Evolutionary conservation across 176 grass and related monocot genomes (phyloP), one percentile per base, ranked within the genome.

Genomic region (Typha latifolia): DNA sequence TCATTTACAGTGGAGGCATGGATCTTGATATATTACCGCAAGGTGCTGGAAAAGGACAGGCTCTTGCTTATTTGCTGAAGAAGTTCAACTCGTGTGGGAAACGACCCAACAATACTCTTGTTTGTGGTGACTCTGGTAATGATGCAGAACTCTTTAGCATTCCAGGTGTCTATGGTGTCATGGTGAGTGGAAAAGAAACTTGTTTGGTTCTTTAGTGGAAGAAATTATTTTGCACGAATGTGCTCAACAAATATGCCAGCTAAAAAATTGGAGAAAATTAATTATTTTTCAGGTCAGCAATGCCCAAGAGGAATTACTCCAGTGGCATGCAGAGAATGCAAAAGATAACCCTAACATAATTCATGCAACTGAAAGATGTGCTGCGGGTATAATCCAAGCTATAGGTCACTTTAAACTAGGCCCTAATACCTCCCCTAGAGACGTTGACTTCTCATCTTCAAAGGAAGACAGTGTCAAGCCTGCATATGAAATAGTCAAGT

Each of bases 41-140:
- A 78, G 85, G 75, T 61, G 93, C 93, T 12, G 88, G 93, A 49
- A 97, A 97, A 80, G 93, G 93, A 26, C 83, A 92, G 62, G 93
- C 93, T 61, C 88, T 97, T 74, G 47, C 80, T 29, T 97, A 97
- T 73, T 75, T 92, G 78, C 77, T 97, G 12, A 78, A 80, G 63
- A 92, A 86, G 68, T 91, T 97, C 52, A 68, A 63, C 49, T 88
- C 73, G 69, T 27, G 66, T 18, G 67, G 83, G 61, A 97, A 89
- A 67, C 69, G 67, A 37, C 90, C 93, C 3, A 79, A 68, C 12
- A 92, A 82, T 53, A 89, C 79, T 69, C 93, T 97, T 84, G 93
- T 84, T 69, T 97, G 93, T 62, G 93, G 93, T 19, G 85, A 92
- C 75, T 92, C 93, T 52, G 88, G 88, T 49, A 92, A 97, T 47